Evolutionary conservation across 257 asterid genomes (phyloP), one percentile per base, ranked within the genome.

Genomic region (Solanum lycopersicoides): DNA sequence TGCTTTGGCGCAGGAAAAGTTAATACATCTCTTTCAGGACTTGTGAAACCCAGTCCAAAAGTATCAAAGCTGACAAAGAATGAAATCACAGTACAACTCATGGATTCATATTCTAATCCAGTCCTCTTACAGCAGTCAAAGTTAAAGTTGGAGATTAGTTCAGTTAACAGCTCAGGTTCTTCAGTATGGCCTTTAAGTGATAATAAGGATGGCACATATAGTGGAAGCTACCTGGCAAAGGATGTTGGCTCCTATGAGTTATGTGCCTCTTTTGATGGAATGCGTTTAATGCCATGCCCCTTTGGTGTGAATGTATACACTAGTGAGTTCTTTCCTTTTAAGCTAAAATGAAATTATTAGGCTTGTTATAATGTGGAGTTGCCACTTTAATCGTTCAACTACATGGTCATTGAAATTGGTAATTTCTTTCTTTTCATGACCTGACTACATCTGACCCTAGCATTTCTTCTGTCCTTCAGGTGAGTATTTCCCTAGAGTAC

Each of bases 241-340:
- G 98, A 95, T 34, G 90, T 93, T 15, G 98, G 98, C 18, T 90
- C 92, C 9, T 97, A 93, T 83, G 98, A 95, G 91, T 87, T 97
- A 60, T 97, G 99, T 72, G 94, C 95, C 87, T 92, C 96, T 5
- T 95, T 88, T 86, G 91, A 92, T 20, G 96, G 94, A 87, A 56
- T 91, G 28, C 94, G 71, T 63, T 91, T 97, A 91, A 25, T 73
- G 32, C 97, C 98, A 9, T 95, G 99, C 80, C 99, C 98, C 37
- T 88, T 95, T 86, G 98, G 96, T 30, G 92, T 95, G 87, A 72
- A 89, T 87, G 98, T 93, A 79, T 92, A 92, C 82, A 87, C 90
- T 45, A 82, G 99, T 96, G 93, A 93, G 98, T 92, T 60, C 66
- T 88, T n/a, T 21, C 11, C 20, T 47, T 80, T 71, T 9, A 53